A percentile compares a stretch with the other conserved stretches of the same genome.
These are phyloP conservation scores for Boletus subparvulus DNA, from an alignment of 768 basidiomycete genomes.

Conservation along the genomic window DNA sequence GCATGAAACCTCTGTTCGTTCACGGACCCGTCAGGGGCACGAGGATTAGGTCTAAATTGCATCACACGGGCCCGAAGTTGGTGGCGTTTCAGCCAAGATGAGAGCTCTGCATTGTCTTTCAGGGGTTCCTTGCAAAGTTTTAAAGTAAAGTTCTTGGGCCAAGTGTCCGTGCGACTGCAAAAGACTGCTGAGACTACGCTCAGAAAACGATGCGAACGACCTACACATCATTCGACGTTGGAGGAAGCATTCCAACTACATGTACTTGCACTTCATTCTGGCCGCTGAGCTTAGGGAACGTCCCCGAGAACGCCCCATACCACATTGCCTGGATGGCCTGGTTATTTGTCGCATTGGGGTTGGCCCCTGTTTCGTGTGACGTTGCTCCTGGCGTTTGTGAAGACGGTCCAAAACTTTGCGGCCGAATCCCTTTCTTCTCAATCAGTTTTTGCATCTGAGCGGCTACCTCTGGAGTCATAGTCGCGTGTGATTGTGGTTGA, in stretches of 20 bases:
- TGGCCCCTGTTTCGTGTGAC: constrained; percentile 10
- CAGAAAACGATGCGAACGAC: constrained; percentile 16
- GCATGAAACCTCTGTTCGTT: constrained; percentile 46
- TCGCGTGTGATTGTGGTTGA: constrained; percentile 8
- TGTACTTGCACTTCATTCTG: constrained; percentile 44
- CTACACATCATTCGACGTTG: constrained; percentile 35
- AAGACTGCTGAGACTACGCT: background rate
- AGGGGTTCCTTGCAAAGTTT: constrained; percentile 41
- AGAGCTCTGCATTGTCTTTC: constrained; percentile 41
- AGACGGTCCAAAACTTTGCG: constrained; percentile 19
- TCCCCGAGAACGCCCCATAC: constrained; percentile 51
- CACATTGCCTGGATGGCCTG: constrained; percentile 32
- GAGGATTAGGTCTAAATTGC: constrained; percentile 37
- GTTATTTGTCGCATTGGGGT: background rate
- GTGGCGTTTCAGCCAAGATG: constrained; percentile 47
- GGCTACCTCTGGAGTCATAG: constrained; percentile 20
- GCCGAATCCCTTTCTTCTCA: constrained; percentile 42
- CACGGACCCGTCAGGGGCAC: constrained; percentile 31
- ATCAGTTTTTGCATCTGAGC: constrained; percentile 50
- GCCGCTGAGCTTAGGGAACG: constrained; percentile 30
- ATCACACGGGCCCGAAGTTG: constrained; percentile 38
- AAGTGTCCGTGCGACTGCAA: constrained; percentile 49
- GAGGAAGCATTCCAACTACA: constrained; percentile 25
- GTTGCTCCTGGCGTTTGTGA: constrained; percentile 20
- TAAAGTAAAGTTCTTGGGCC: constrained; percentile 50